Base-by-base conservation (phyloP, 306 rosid genomes). In the Pyrus bretschneideri region DNA sequence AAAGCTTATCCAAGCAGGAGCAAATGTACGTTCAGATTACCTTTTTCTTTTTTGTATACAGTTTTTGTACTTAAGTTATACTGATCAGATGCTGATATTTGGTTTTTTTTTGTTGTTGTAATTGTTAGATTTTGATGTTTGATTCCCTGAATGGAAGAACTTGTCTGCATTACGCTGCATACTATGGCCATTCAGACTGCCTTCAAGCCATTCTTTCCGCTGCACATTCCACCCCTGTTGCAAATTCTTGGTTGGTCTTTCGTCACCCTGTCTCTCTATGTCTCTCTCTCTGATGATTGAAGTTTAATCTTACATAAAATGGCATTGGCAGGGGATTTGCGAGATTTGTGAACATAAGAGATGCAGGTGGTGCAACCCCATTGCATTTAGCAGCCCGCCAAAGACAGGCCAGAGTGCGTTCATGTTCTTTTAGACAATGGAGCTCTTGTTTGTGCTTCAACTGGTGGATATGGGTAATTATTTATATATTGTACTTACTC, bases 301-400 rank as follows among this genome's bases (percentile, higher is more conserved):
- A 38, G 42, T 38, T 38, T 38, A 38, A 38, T 38, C 42, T 38
- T 52, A 40, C 64, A 25, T 45, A 68, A 38, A 54, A 40, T 81
- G 88, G 75, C 33, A 55, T 76, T 81, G 42, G 22, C 83, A 93
- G 98, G 97, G 97, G 98, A 61, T 91, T 91, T 83, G 82, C 88
- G 11, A 85, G 98, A 85, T 93, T 89, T 79, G 98, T 93, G 83
- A 93, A 93, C 69, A 86, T 93, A 75, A 89, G 97, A 87, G 97
- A 93, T 83, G 89, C 90, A 76, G 83, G 87, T 65, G 97, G 98
- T 46, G 92, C 96, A 38, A 89, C 98, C 38, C 96, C 97, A 13
- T 77, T 93, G 83, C 97, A 93, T 79, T 86, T 93, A 79, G 96
- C 97, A 9, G 91, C 98, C 51, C 93, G 96, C 40, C 93, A 85